A percentile compares a stretch with the other conserved stretches of the same genome.
phyloP scores from a whole-genome alignment of 169 alveolate species.

The Perkinsus chesapeaki region DNA sequence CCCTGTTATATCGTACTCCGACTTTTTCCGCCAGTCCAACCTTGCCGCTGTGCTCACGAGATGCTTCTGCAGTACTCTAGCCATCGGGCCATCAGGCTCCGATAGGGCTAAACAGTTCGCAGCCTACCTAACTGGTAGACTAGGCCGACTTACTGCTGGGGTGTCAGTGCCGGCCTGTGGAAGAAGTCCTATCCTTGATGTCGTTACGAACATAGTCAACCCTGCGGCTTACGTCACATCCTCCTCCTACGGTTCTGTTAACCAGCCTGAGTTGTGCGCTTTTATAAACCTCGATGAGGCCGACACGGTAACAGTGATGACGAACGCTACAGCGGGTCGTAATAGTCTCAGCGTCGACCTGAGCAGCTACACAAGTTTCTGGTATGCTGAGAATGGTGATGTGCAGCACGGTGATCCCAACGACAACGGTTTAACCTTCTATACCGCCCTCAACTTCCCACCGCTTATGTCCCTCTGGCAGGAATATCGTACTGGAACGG shows the following conservation, averaged over 20 bases:
- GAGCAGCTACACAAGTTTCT: background rate
- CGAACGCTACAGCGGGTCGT: background rate
- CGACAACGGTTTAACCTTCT: background rate
- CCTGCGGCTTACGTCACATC: background rate
- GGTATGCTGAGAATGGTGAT: background rate
- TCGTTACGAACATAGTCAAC: background rate
- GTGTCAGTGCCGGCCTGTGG: background rate
- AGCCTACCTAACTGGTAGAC: background rate
- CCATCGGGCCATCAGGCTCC: background rate
- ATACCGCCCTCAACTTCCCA: background rate
- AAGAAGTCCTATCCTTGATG: background rate
- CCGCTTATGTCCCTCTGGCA: background rate
- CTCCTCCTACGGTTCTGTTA: background rate
- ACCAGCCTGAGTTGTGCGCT: background rate
- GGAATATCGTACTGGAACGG: background rate
- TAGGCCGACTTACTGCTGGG: background rate
- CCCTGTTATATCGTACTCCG: background rate
- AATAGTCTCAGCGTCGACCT: background rate
- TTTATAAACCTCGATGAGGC: background rate
- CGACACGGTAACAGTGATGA: background rate
- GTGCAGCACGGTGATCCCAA: background rate
- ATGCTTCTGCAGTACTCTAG: background rate
- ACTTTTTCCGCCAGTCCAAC: background rate
- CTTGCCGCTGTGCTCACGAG: background rate
- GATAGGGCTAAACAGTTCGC: background rate